These are phyloP conservation scores for Leccinum pellstonianum DNA, from an alignment of 768 basidiomycete species.

Conservation along the genomic window DNA sequence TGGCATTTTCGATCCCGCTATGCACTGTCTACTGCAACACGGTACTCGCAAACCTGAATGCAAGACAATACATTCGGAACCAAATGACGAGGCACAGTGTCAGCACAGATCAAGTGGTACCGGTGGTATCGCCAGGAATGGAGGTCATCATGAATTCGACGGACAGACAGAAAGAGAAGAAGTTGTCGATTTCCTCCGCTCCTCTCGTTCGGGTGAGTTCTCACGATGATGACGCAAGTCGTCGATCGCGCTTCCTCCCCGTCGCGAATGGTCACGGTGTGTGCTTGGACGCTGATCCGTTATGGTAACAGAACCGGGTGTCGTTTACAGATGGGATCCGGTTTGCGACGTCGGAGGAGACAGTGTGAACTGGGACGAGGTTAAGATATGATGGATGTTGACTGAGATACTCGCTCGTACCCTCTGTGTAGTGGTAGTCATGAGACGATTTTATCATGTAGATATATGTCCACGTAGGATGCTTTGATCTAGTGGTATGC, in stretches of 20 bases:
- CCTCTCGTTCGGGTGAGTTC: background rate
- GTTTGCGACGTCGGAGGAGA: background rate
- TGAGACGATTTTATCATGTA: background rate
- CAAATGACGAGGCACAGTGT: background rate
- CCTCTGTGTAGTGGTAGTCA: background rate
- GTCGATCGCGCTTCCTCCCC: background rate
- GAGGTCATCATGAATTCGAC: background rate
- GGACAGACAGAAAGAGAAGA: background rate
- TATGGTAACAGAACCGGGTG: background rate
- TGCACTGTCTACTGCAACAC: slow-evolving; percentile 16
- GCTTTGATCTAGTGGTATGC: background rate
- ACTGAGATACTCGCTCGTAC: background rate
- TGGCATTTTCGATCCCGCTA: slow-evolving; percentile 7
- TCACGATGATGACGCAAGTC: background rate
- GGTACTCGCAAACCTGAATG: slow-evolving; percentile 19
- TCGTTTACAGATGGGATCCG: background rate
- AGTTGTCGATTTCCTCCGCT: background rate
- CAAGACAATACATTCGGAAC: slow-evolving; percentile 7
- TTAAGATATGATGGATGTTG: background rate
- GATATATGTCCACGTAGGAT: too few relatives aligned
- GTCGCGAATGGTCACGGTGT: background rate
- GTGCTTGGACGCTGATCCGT: background rate
- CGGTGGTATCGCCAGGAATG: background rate
- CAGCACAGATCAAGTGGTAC: background rate
- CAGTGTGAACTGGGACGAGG: background rate